A percentile compares a stretch with the other conserved stretches of the same genome.
Conservation (phyloP, 495 filamentous ascomycete genomes). For the Xylaria venustula region DNA sequence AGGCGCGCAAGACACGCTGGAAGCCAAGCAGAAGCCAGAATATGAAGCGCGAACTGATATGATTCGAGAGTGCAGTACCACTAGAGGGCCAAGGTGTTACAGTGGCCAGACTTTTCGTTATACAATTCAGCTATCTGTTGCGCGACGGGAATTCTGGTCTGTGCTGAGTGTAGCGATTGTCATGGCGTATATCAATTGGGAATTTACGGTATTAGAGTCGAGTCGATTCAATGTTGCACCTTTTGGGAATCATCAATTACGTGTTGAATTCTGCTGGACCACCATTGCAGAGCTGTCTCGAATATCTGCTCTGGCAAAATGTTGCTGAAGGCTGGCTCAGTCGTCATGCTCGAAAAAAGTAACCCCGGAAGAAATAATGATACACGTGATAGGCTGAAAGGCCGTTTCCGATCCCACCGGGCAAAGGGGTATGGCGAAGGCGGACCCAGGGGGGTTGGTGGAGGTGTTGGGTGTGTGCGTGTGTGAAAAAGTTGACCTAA, state of each 20-base stretch:
- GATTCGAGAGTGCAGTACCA: slow-evolving; percentile 10
- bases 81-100: slow-evolving; percentile 18
- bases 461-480: slow-evolving; percentile 19
- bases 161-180: slow-evolving; percentile 29
- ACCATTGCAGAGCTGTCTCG: slow-evolving; percentile 36
- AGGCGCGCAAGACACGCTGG: neutral
- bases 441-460: slow-evolving; percentile 18
- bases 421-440: slow-evolving; percentile 22
- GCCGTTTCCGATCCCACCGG: slow-evolving; percentile 28
- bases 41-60: neutral
- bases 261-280: slow-evolving; percentile 37
- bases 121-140: slow-evolving; percentile 27
- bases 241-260: slow-evolving; percentile 39
- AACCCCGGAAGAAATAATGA: slow-evolving; percentile 37
- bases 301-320: slow-evolving; percentile 34
- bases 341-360: slow-evolving; percentile 34
- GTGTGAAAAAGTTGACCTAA: slow-evolving; percentile 16
- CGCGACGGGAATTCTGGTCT: slow-evolving; percentile 21
- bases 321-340: slow-evolving; percentile 34
- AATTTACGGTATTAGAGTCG: slow-evolving; percentile 35
- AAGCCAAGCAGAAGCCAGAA: neutral
- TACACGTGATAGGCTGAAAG: slow-evolving; percentile 34
- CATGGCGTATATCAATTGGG: slow-evolving; percentile 27
- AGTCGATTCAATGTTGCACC: slow-evolving; percentile 35
- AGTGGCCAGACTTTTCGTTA: slow-evolving; percentile 21